Percentiles rank a stretch among this genome's conserved stretches.
These are phyloP conservation scores for Ambrosiella cleistominuta DNA, from an alignment of 2,329 filamentous ascomycete species.

Conservation along the genomic window DNA sequence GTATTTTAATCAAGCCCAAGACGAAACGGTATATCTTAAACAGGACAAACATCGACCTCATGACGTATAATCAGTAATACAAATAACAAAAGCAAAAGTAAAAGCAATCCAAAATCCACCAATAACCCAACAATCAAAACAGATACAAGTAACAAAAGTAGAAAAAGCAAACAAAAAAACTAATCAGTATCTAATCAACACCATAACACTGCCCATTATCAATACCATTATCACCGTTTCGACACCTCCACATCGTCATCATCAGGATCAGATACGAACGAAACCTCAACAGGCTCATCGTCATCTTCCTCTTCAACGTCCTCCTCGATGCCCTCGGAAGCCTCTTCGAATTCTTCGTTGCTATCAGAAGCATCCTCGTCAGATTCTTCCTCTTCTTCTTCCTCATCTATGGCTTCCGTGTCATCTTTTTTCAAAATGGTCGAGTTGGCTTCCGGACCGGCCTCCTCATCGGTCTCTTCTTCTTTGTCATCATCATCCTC, in stretches of 20 bases:
- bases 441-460: background rate
- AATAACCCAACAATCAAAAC: background rate
- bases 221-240: background rate
- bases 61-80: background rate
- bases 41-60: background rate
- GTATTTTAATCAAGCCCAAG: slow-evolving; percentile 1
- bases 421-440: slow-evolving; percentile 11
- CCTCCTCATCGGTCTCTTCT: slow-evolving; percentile 1
- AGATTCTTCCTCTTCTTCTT: slow-evolving; percentile 28
- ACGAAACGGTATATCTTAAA: background rate
- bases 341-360: slow-evolving; percentile 10
- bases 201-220: background rate
- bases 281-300: slow-evolving; percentile 4
- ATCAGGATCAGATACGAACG: slow-evolving; percentile 11
- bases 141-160: slow-evolving; percentile 11
- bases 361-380: slow-evolving; percentile 19
- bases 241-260: slow-evolving; percentile 8
- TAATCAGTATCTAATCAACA: slow-evolving; percentile 4
- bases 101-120: background rate
- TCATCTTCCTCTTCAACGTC: slow-evolving; percentile 9
- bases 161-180: slow-evolving; percentile 1
- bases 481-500: background rate
- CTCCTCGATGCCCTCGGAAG: slow-evolving; percentile 4
- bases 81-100: slow-evolving; percentile 1
- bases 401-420: slow-evolving; percentile 9